A percentile compares a stretch with the other conserved stretches of the same genome.
Evolutionary conservation across 2,329 filamentous ascomycete genomes (phyloP).

Genomic region (Madurella mycetomatis): DNA sequence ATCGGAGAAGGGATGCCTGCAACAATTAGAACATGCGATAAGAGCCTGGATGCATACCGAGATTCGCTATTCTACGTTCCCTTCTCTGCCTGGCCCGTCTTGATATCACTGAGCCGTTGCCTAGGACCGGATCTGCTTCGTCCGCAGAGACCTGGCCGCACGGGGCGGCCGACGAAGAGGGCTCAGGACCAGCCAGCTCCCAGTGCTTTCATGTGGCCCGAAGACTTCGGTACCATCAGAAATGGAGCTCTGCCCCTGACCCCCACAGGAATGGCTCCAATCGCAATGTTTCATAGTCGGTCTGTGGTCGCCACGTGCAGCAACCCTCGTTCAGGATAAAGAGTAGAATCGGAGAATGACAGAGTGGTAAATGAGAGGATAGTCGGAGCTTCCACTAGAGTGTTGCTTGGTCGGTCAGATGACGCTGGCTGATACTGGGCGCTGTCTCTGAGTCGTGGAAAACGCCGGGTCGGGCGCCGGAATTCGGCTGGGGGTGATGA

Average conservation of each 20-base stretch:
- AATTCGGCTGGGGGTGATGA: not conserved
- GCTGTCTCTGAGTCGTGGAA: not conserved
- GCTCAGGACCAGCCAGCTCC: not conserved
- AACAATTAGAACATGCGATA: no score
- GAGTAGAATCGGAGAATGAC: not conserved
- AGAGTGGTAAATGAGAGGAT: no score
- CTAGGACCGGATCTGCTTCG: no score
- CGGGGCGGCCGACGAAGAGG: no score
- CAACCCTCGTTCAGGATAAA: not conserved
- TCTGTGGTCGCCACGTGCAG: slow-evolving; percentile 12
- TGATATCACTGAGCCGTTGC: no score
- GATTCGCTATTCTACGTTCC: no score
- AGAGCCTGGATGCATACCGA: no score
- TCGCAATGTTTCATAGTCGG: slow-evolving; percentile 8
- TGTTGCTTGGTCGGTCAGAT: not conserved
- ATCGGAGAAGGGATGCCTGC: no score
- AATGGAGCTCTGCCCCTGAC: slow-evolving; percentile 10
- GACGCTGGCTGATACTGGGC: not conserved
- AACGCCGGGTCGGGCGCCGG: not conserved
- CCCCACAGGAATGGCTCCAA: slow-evolving; percentile 7
- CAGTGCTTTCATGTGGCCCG: not conserved
- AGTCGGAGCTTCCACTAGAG: not conserved
- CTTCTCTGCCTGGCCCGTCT: no score
- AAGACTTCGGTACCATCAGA: slow-evolving; percentile 9
- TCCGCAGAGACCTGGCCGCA: no score